Conservation (phyloP, 345 rosid genomes). For the Eucalyptus erythrocorys region DNA sequence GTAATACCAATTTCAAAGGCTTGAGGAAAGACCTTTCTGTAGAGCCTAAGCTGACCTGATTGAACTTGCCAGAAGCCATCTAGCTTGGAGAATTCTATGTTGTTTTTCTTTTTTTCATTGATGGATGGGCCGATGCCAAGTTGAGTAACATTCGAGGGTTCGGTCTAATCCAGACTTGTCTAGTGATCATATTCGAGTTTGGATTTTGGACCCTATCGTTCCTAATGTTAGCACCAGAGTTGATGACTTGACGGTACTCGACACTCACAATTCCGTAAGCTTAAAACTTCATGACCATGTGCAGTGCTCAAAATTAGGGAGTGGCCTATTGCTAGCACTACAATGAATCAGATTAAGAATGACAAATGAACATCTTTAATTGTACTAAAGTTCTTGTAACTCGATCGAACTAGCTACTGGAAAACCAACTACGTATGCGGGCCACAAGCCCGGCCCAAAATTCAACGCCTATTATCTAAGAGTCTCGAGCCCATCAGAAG, state of each 20-base stretch:
- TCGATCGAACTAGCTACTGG: no score
- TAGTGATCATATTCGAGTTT: background rate
- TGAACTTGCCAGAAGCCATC: background rate
- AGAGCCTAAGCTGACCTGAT: background rate
- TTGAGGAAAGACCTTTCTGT: background rate
- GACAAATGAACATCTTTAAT: no score
- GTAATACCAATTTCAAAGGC: background rate
- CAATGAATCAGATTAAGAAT: no score
- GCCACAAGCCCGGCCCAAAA: no score
- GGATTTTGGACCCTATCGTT: background rate
- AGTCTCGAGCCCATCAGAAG: no score
- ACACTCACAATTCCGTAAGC: background rate
- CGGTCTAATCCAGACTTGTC: background rate
- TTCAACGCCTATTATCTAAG: no score
- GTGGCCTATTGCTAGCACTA: no score
- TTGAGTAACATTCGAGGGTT: background rate
- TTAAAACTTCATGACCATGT: no score
- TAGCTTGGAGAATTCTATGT: background rate
- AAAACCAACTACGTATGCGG: no score
- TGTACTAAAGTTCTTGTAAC: no score
- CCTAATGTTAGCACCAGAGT: background rate
- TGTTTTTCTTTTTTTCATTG: no score
- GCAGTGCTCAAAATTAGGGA: no score
- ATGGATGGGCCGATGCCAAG: background rate
- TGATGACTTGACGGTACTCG: rapidly evolving